These are phyloP conservation scores for Fusarium sp. DNA, from an alignment of 2,329 filamentous ascomycete species.

Conservation along the genomic window DNA sequence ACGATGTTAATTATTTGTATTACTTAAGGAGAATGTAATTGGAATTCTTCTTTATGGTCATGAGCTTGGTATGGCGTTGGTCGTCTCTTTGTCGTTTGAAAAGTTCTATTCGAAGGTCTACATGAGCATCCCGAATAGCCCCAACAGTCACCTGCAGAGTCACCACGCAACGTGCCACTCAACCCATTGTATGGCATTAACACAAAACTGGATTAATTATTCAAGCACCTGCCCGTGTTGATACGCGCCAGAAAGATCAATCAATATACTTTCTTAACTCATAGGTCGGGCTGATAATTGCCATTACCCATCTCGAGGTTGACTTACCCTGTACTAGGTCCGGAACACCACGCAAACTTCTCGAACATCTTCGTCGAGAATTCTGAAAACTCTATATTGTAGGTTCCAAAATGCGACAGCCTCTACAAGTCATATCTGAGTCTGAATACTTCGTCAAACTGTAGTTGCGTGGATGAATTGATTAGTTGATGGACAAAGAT, in stretches of 20 bases:
- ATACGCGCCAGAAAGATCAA: not conserved
- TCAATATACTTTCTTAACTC: not conserved
- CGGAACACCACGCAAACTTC: not conserved
- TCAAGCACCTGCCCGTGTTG: not conserved
- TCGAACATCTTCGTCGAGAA: not conserved
- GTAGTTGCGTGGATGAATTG: not conserved
- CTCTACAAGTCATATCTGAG: not conserved
- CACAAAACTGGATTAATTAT: not conserved
- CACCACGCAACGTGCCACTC: not conserved
- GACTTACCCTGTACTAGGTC: not conserved
- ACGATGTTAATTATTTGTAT: conserved; percentile 1
- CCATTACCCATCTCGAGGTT: not conserved
- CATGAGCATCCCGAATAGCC: not conserved
- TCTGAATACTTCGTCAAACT: not conserved
- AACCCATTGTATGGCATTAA: not conserved
- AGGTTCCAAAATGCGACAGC: not conserved
- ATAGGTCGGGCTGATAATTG: not conserved
- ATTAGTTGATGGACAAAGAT: not conserved
- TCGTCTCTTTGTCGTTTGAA: not conserved
- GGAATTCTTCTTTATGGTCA: not conserved
- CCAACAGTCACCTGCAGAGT: not conserved
- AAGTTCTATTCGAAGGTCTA: not conserved
- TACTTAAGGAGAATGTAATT: not conserved
- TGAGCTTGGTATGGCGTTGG: not conserved
- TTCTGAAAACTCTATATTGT: not conserved